These are phyloP conservation scores for Atalantia buxifolia DNA, from an alignment of 345 rosid genomes.

Conservation along the genomic window DNA sequence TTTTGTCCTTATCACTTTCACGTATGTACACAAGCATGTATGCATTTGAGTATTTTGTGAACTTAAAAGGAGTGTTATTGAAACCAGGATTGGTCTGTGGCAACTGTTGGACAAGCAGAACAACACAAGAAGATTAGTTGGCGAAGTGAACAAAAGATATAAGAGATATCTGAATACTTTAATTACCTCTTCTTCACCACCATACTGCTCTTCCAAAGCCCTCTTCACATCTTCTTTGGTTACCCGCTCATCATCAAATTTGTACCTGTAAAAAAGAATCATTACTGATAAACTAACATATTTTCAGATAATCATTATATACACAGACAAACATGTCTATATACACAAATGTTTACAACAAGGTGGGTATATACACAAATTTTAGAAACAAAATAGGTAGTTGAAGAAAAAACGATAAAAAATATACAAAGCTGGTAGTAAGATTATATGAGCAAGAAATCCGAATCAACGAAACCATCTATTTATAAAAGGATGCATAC, in stretches of 20 bases:
- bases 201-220: constrained; percentile 97
- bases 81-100: constrained; percentile 95
- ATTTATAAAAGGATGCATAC: not conserved
- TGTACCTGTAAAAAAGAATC: constrained; percentile 51
- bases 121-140: constrained; percentile 16
- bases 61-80: constrained; percentile 86
- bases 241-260: constrained; percentile 98
- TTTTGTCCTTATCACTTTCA: constrained; percentile 91
- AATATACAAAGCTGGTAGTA: not conserved
- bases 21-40: constrained; percentile 98
- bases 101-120: constrained; percentile 44
- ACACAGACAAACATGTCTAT: not conserved
- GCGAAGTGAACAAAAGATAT: not conserved
- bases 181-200: constrained; percentile 97
- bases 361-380: not conserved
- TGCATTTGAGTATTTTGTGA: constrained; percentile 97
- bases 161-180: constrained; percentile 10
- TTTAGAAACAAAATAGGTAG: not conserved
- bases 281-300: not conserved
- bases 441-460: not conserved
- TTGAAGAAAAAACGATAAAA: not conserved
- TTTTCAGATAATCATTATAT: not conserved
- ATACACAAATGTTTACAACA: not conserved
- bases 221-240: constrained; percentile 91
- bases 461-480: not conserved